These are phyloP conservation scores for Tulasnella sp. DNA, from an alignment of 768 basidiomycete genomes.

Conservation along the genomic window DNA sequence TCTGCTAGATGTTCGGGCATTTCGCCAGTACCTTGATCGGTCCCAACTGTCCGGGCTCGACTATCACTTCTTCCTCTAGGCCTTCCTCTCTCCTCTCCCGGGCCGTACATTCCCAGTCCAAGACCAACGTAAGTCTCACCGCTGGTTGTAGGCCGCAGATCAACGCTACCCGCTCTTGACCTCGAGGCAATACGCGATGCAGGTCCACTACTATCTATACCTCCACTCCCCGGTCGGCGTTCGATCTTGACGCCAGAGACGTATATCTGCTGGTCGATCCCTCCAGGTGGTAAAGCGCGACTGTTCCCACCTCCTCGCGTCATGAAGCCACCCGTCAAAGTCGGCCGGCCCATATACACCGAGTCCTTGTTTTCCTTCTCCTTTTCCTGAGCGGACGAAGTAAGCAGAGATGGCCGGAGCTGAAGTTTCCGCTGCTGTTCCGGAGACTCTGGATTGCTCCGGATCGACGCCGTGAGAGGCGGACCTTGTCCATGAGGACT, in stretches of 20 bases:
- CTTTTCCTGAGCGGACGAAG: neutral
- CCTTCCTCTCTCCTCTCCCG: slow-evolving; percentile 47
- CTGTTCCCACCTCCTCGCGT: slow-evolving; percentile 52
- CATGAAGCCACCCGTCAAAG: slow-evolving; percentile 42
- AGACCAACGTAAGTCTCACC: slow-evolving; percentile 6
- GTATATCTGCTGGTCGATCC: slow-evolving; percentile 66
- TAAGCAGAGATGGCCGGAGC: neutral
- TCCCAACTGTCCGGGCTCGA: slow-evolving; percentile 5
- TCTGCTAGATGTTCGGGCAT: no score
- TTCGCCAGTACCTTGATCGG: slow-evolving; percentile 33
- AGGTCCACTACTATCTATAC: slow-evolving; percentile 24
- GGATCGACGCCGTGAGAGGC: neutral
- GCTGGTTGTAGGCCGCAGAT: neutral
- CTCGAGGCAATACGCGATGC: slow-evolving; percentile 26
- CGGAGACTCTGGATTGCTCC: neutral
- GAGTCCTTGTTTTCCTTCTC: neutral
- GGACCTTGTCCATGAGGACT: neutral
- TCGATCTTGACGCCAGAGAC: slow-evolving; percentile 68
- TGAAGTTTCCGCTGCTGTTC: neutral
- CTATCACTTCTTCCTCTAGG: slow-evolving; percentile 36
- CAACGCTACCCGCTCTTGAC: slow-evolving; percentile 24
- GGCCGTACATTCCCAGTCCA: slow-evolving; percentile 11
- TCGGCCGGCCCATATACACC: slow-evolving; percentile 15
- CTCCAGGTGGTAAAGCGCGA: slow-evolving; percentile 43
- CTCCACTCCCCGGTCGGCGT: slow-evolving; percentile 19